phyloP scores from a whole-genome alignment of 2,329 filamentous ascomycete genomes.

The Hypoxylon sp. region DNA sequence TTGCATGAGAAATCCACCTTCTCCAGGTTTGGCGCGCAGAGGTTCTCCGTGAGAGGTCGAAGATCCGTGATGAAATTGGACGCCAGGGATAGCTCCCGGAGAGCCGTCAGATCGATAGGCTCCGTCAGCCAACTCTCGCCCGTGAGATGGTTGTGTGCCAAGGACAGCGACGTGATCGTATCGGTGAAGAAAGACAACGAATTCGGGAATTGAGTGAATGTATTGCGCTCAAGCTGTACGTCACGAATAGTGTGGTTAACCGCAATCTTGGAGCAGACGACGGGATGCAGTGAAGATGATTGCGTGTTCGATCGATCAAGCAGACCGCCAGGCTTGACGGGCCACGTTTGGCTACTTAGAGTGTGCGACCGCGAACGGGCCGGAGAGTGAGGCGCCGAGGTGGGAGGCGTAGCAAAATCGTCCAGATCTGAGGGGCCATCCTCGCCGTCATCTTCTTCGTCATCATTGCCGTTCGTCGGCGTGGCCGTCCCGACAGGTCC shows the following conservation, averaged over 20 bases:
- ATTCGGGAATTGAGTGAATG: slow-evolving; percentile 73
- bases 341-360: slow-evolving; percentile 58
- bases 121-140: slow-evolving; percentile 71
- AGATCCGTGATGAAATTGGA: slow-evolving; percentile 78
- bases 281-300: slow-evolving; percentile 65
- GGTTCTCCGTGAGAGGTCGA: slow-evolving; percentile 67
- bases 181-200: slow-evolving; percentile 75
- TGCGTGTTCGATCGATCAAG: slow-evolving; percentile 75
- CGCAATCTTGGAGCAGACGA: slow-evolving; percentile 63
- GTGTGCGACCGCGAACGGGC: slow-evolving; percentile 58
- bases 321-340: slow-evolving; percentile 65
- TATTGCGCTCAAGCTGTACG: slow-evolving; percentile 79
- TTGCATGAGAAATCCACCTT: slow-evolving; percentile 86
- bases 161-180: slow-evolving; percentile 73
- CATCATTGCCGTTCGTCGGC: slow-evolving; percentile 39
- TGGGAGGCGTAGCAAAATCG: slow-evolving; percentile 65
- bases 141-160: slow-evolving; percentile 77
- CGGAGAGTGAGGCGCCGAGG: slow-evolving; percentile 60
- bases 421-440: slow-evolving; percentile 61
- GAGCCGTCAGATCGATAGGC: slow-evolving; percentile 71
- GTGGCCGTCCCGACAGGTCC: slow-evolving; percentile 35
- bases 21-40: slow-evolving; percentile 77
- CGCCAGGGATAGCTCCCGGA: slow-evolving; percentile 79
- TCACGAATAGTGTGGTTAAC: slow-evolving; percentile 60
- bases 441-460: slow-evolving; percentile 48